Conservation (phyloP, 2,329 filamentous ascomycete species). For the Plectosphaerella sp. region DNA sequence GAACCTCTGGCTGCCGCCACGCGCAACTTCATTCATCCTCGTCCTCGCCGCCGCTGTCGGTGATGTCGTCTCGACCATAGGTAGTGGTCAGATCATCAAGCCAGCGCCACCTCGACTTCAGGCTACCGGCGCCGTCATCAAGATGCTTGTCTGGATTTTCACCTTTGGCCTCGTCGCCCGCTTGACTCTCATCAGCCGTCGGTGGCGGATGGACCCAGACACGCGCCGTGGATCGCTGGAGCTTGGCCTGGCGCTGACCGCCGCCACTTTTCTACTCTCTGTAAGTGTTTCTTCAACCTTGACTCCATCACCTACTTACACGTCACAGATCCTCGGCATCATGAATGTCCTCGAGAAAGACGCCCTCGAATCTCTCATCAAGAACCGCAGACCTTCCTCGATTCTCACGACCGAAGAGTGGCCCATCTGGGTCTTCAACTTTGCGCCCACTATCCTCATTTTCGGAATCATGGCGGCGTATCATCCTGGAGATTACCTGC, state of each 20-base stretch:
- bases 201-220: slow-evolving; percentile 4
- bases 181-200: slow-evolving; percentile 4
- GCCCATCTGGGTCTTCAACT: slow-evolving; percentile 9
- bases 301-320: background rate
- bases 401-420: slow-evolving; percentile 9
- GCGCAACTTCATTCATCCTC: slow-evolving; percentile 4
- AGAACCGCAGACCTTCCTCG: background rate
- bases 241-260: slow-evolving; percentile 7
- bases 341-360: slow-evolving; percentile 7
- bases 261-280: slow-evolving; percentile 4
- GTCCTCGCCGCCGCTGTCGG: slow-evolving; percentile 2
- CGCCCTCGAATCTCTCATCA: slow-evolving; percentile 1
- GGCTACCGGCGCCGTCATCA: slow-evolving; percentile 4
- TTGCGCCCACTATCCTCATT: slow-evolving; percentile 6
- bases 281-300: background rate
- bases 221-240: background rate
- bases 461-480: slow-evolving; percentile 6
- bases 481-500: slow-evolving; percentile 10
- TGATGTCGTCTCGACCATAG: slow-evolving; percentile 4
- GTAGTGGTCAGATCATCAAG: slow-evolving; percentile 5
- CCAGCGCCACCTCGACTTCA: slow-evolving; percentile 1
- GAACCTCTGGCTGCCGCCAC: slow-evolving; percentile 8
- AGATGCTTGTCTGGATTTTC: slow-evolving; percentile 5
- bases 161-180: slow-evolving; percentile 4
- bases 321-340: slow-evolving; percentile 5